phyloP scores from a whole-genome alignment of 179 eudicot genomes.

The Sideroxylon spinosum region DNA sequence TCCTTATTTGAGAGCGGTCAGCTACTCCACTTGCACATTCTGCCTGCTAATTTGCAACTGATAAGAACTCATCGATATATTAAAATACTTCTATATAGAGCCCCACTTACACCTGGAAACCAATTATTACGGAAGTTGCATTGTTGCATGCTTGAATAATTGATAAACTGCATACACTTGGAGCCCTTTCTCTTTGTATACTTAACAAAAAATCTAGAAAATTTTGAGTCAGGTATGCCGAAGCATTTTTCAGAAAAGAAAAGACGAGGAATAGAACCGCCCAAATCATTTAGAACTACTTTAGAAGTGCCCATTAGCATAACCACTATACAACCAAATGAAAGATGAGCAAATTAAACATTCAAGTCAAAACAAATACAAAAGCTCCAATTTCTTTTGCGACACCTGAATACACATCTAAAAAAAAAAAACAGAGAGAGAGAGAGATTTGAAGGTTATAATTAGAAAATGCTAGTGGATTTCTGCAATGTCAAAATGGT shows the following conservation, averaged over 20 bases:
- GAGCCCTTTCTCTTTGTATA: constrained; percentile 19
- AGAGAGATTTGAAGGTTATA: not conserved
- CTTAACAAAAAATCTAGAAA: constrained; percentile 9
- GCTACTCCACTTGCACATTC: constrained; percentile 35
- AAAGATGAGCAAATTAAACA: not conserved
- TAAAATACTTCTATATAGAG: not conserved
- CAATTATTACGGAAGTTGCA: constrained; percentile 6
- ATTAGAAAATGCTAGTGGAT: not conserved
- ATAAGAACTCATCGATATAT: constrained; percentile 7
- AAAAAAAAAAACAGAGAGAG: not conserved
- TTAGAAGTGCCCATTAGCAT: constrained; percentile 21
- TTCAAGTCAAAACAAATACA: not conserved
- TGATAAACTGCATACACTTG: constrained; percentile 2
- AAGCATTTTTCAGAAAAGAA: constrained; percentile 12
- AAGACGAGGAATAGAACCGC: constrained; percentile 17
- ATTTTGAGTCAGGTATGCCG: constrained; percentile 2
- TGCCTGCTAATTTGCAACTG: constrained; percentile 37
- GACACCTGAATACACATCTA: not conserved
- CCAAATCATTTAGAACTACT: constrained; percentile 18
- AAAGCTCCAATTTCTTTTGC: not conserved
- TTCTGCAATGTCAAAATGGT: not conserved
- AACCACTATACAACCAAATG: not conserved
- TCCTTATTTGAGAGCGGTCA: no score
- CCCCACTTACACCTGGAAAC: not conserved
- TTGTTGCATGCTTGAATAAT: not conserved